These are phyloP conservation scores for Fusarium brachygibbosum DNA, from an alignment of 2,329 filamentous ascomycete genomes.

Conservation along the genomic window DNA sequence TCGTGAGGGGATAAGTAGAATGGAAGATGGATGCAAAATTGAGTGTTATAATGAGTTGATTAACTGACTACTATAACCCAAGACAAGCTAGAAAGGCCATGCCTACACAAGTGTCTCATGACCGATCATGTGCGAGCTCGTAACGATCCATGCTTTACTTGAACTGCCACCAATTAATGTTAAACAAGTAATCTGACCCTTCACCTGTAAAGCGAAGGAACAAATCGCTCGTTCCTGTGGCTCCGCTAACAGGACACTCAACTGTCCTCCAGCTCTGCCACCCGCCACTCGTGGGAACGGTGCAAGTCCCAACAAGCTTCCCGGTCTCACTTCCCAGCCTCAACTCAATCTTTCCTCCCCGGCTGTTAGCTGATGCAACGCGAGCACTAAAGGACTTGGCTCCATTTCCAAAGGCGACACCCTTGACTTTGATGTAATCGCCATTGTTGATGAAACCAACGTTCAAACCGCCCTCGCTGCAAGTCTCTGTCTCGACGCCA, in stretches of 20 bases:
- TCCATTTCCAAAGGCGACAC: neutral
- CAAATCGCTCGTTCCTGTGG: constrained; percentile 1
- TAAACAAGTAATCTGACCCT: neutral
- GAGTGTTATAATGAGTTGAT: no score
- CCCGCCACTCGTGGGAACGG: constrained; percentile 1
- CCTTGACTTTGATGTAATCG: constrained; percentile 25
- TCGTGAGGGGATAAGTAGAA: no score
- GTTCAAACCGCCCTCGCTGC: constrained; percentile 7
- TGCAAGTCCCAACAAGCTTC: constrained; percentile 15
- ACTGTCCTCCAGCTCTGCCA: constrained; percentile 9
- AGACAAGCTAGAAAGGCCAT: no score
- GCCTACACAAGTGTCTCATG: no score
- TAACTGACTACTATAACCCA: no score
- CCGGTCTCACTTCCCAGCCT: constrained; percentile 7
- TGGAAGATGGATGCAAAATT: no score
- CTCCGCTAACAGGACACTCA: constrained; percentile 7
- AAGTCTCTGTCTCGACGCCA: constrained; percentile 14
- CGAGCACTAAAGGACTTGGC: constrained; percentile 7
- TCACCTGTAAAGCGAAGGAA: constrained; percentile 9
- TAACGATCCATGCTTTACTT: neutral
- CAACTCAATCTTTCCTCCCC: constrained; percentile 14
- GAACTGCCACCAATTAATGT: constrained; percentile 27
- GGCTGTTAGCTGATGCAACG: neutral
- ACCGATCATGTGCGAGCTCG: neutral
- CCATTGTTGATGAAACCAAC: constrained; percentile 7